These are phyloP conservation scores for Salvia rosmarinus DNA, from an alignment of 257 asterid species.

Conservation along the genomic window DNA sequence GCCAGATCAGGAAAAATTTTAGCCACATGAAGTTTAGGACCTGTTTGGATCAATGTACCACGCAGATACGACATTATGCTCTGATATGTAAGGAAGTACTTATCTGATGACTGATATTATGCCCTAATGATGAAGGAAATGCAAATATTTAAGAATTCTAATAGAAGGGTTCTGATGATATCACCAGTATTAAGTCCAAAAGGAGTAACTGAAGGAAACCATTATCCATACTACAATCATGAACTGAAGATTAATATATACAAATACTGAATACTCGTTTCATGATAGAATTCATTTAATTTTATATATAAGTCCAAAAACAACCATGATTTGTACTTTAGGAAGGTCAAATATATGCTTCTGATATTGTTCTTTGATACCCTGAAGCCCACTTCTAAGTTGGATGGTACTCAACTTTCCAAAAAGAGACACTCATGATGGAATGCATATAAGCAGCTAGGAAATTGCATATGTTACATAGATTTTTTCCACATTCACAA, in stretches of 20 bases:
- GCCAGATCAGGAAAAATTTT: conserved; percentile 92
- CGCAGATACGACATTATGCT: conserved; percentile 20
- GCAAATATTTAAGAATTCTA: not conserved
- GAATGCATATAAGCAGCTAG: not conserved
- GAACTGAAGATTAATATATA: not conserved
- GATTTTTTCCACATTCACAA: conserved; percentile 15
- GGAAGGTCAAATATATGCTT: conserved; percentile 19
- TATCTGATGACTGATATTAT: not conserved
- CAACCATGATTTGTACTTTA: conserved; percentile 2
- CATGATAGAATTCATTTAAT: conserved; percentile 11
- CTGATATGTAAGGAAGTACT: conserved; percentile 5
- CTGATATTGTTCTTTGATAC: not conserved
- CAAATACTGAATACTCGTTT: not conserved
- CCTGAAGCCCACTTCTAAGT: conserved; percentile 23
- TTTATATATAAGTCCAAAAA: not conserved
- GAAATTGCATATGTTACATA: not conserved
- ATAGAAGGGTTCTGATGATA: conserved; percentile 24
- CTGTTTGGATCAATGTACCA: conserved; percentile 46
- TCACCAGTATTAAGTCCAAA: conserved; percentile 6
- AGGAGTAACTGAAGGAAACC: conserved; percentile 16
- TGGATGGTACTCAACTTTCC: not conserved
- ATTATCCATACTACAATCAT: conserved; percentile 14
- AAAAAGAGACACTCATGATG: not conserved
- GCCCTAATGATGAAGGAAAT: conserved; percentile 3
- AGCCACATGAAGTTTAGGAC: conserved; percentile 98